phyloP scores from a whole-genome alignment of 2,329 filamentous ascomycete genomes.

The Fusarium nygamai region DNA sequence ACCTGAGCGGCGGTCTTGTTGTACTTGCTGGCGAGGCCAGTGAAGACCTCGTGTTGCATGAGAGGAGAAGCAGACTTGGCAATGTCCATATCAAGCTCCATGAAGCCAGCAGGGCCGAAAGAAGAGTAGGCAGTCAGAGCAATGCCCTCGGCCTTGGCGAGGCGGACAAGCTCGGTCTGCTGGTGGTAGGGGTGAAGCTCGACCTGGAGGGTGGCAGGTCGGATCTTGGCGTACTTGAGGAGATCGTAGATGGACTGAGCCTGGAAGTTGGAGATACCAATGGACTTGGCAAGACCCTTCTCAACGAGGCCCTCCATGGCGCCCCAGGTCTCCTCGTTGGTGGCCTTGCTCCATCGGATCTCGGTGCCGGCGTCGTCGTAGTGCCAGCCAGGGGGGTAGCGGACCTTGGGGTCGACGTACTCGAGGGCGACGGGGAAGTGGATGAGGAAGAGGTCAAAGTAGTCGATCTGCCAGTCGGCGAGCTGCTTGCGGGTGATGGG shows the following conservation, averaged over 20 bases:
- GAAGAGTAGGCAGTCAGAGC: constrained; percentile 85
- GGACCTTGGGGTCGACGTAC: constrained; percentile 81
- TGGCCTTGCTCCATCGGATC: constrained; percentile 72
- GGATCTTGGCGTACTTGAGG: constrained; percentile 78
- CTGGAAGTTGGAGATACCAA: constrained; percentile 88
- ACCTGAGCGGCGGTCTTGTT: constrained; percentile 81
- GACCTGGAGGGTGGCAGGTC: constrained; percentile 82
- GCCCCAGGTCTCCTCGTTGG: constrained; percentile 83
- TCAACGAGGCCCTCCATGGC: constrained; percentile 82
- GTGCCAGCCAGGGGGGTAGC: constrained; percentile 84
- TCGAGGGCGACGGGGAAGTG: constrained; percentile 90
- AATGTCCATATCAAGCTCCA: constrained; percentile 76
- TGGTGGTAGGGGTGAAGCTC: constrained; percentile 92
- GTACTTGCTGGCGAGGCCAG: constrained; percentile 73
- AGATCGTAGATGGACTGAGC: constrained; percentile 81
- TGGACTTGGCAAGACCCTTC: constrained; percentile 73
- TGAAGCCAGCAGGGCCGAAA: constrained; percentile 82
- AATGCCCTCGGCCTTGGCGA: constrained; percentile 76
- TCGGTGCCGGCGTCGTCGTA: constrained; percentile 68
- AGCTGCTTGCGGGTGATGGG: constrained; percentile 81
- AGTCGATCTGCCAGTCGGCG: constrained; percentile 84
- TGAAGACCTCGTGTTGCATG: constrained; percentile 75
- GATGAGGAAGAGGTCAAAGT: constrained; percentile 90
- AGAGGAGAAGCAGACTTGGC: constrained; percentile 70
- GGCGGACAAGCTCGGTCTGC: constrained; percentile 75